Percentiles rank a stretch among this genome's conserved stretches.
phyloP scores from a whole-genome alignment of 1,284 basidiomycete genomes.

The Papiliotrema nemorosa region DNA sequence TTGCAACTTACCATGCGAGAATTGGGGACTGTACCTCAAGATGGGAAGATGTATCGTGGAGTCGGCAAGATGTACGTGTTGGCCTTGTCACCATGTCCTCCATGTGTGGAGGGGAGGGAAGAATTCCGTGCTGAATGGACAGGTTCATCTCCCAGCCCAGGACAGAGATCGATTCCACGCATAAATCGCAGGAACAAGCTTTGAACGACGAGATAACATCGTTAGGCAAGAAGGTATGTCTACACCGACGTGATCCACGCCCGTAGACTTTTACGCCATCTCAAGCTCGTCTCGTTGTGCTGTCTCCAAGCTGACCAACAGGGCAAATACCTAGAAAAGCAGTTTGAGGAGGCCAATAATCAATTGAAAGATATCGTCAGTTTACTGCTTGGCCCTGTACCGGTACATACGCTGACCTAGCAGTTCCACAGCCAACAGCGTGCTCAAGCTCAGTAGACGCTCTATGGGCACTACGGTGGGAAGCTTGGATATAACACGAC shows the following conservation, averaged over 20 bases:
- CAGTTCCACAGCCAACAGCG: slow-evolving; percentile 47
- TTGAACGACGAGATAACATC: slow-evolving; percentile 73
- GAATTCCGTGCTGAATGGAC: slow-evolving; percentile 1
- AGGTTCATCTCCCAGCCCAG: slow-evolving; percentile 90
- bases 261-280: too few relatives aligned
- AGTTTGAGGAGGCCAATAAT: slow-evolving; percentile 79
- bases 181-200: slow-evolving; percentile 72
- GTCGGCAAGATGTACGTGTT: slow-evolving; percentile 82
- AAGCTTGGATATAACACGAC: too few relatives aligned
- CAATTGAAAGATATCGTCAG: slow-evolving; percentile 83
- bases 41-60: slow-evolving; percentile 79
- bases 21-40: slow-evolving; percentile 43
- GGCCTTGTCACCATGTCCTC: background rate
- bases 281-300: too few relatives aligned
- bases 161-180: slow-evolving; percentile 67
- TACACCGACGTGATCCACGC: background rate
- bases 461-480: too few relatives aligned
- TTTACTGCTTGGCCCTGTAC: background rate
- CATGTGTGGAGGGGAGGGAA: background rate
- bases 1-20: slow-evolving; percentile 71
- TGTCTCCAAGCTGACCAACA: slow-evolving; percentile 43
- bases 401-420: slow-evolving; percentile 5
- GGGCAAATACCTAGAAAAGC: slow-evolving; percentile 86
- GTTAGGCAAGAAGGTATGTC: slow-evolving; percentile 60
- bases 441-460: slow-evolving; percentile 8